Evolutionary conservation across 441 rosid genomes (phyloP), one percentile per base, ranked within the genome.

Genomic region (Flueggea neowawraea): DNA sequence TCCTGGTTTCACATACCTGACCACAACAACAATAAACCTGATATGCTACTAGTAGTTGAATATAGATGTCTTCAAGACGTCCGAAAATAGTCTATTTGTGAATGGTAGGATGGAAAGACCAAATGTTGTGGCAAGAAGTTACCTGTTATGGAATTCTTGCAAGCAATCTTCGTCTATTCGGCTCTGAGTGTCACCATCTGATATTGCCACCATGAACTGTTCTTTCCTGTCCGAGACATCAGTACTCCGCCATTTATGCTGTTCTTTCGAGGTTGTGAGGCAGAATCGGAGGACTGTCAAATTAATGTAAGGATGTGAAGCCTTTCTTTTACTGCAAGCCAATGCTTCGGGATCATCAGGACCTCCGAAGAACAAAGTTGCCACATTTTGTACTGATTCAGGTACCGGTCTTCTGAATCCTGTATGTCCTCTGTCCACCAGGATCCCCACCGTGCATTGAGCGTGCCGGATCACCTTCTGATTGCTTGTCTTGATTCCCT

Each of bases 291-390:
- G 71, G 22, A 93, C 64, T 4, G 97, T 85, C 58, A 88, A 65
- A 28, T 77, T 75, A 31, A 82, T 72, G 58, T 78, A 76, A 45
- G 80, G 68, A 58, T 86, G 84, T 3, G 67, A 55, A 0, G 78
- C 69, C 12, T 90, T 73, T 69, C 90, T 76, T 60, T 67, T 79
- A 58, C 94, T 77, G 45, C 88, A 85, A 6, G 97, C 84, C 54
- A 93, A 60, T 14, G 98, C 98, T 76, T 93, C 98, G 6, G 95
- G 84, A 63, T 93, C 96, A 73, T 93, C 98, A 7, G 94, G 78
- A 32, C 98, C 98, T n/a, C 95, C 95, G 4, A 93, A 90, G 72
- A 93, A 93, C 72, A 90, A 72, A 1, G 76, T 70, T 5, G 88
- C 96, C 5, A 85, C 83, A 12, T 82, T 77, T 55, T 88, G 97